Conservation (phyloP, 805 yeast species). For the Metschnikowia hibisci region DNA sequence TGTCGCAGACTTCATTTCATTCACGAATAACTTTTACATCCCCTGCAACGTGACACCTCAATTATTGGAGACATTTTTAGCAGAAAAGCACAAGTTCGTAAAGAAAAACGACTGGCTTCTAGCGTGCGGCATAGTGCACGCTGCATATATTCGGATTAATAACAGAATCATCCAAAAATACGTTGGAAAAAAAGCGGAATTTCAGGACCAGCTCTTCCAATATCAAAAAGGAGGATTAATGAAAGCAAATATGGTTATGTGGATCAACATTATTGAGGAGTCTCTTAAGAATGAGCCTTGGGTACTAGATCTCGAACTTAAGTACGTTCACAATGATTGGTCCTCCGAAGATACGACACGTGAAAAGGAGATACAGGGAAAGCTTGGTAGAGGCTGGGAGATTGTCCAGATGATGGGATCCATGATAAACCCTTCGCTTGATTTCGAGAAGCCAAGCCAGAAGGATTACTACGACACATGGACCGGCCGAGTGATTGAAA, state of each 20-base stretch:
- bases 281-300: slow-evolving; percentile 57
- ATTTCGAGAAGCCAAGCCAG: slow-evolving; percentile 30
- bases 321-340: slow-evolving; percentile 35
- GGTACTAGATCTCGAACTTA: slow-evolving; percentile 52
- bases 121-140: slow-evolving; percentile 61
- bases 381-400: slow-evolving; percentile 32
- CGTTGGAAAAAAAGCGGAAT: slow-evolving; percentile 46
- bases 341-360: slow-evolving; percentile 19
- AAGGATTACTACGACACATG: slow-evolving; percentile 30
- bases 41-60: slow-evolving; percentile 50
- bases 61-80: slow-evolving; percentile 48
- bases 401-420: slow-evolving; percentile 29
- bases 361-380: slow-evolving; percentile 26
- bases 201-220: slow-evolving; percentile 48
- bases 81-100: slow-evolving; percentile 48
- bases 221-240: slow-evolving; percentile 52
- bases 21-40: slow-evolving; percentile 63
- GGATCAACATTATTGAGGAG: slow-evolving; percentile 52
- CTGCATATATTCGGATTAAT: slow-evolving; percentile 55
- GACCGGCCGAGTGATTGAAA: slow-evolving; percentile 19
- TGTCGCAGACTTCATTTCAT: slow-evolving; percentile 35
- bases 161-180: slow-evolving; percentile 41
- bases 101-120: slow-evolving; percentile 63
- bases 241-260: slow-evolving; percentile 46
- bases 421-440: slow-evolving; percentile 31